phyloP scores from a whole-genome alignment of 1,139 yeast species.

The Ashbya aceris region DNA sequence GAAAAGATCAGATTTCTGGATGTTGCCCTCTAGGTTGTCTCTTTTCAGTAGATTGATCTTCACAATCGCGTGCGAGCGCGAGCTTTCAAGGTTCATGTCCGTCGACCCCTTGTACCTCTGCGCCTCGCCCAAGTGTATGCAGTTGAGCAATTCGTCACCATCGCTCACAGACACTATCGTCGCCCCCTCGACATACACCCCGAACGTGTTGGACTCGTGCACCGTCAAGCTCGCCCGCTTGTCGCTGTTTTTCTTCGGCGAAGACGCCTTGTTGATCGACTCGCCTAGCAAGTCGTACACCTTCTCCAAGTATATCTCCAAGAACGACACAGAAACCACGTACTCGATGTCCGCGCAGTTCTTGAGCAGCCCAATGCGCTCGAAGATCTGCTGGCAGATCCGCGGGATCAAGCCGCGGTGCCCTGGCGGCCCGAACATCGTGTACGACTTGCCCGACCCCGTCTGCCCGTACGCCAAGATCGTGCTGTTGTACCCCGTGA shows the following conservation, averaged over 20 bases:
- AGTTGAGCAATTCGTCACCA: conserved; percentile 48
- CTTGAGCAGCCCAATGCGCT: conserved; percentile 35
- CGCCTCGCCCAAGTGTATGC: conserved; percentile 48
- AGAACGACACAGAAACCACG: conserved; percentile 59
- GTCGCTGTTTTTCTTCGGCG: not conserved
- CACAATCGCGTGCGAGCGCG: conserved; percentile 77
- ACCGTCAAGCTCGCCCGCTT: conserved; percentile 38
- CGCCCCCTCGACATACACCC: conserved; percentile 63
- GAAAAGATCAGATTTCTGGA: conserved; percentile 35
- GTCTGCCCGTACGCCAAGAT: conserved; percentile 86
- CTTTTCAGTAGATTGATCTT: conserved; percentile 55
- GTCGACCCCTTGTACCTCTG: conserved; percentile 55
- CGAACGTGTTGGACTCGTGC: conserved; percentile 57
- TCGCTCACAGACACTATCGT: conserved; percentile 52
- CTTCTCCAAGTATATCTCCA: conserved; percentile 79
- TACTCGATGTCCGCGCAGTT: conserved; percentile 46
- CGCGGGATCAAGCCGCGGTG: conserved; percentile 63
- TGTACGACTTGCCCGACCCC: conserved; percentile 78
- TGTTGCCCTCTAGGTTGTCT: conserved; percentile 34
- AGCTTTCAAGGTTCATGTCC: conserved; percentile 65
- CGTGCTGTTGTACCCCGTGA: conserved; percentile 78
- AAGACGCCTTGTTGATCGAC: conserved; percentile 11
- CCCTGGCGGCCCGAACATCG: conserved; percentile 64
- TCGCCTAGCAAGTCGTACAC: conserved; percentile 48
- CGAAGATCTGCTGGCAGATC: conserved; percentile 58